Base-by-base conservation (phyloP, 169 alveolate species). In the Eimeria sp. region DNA sequence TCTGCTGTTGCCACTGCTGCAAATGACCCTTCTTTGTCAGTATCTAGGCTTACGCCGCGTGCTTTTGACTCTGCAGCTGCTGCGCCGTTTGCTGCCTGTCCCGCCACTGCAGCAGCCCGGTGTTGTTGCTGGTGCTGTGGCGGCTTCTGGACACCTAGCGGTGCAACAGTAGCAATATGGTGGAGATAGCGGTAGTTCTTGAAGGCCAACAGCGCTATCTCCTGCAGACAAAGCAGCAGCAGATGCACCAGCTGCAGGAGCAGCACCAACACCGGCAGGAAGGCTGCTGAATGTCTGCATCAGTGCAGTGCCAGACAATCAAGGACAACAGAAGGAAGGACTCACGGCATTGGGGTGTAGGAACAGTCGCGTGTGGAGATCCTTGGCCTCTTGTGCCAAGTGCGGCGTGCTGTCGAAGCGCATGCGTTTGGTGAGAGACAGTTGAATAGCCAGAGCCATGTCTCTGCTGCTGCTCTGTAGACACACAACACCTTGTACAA, bases 381-480 rank as follows among this genome's bases (percentile, higher is more conserved):
- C 89, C 65, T 78, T 78, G 43, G 89, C 89, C 49, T 45, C 22
- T 45, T 78, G 70, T 6, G 89, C 89, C 87, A 45, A 20, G 25
- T 27, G 89, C 70, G 89, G 89, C 7, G 43, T 13, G 65, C 25
- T 2, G 89, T 78, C 89, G 27, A 78, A 78, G 11, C 65, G 89
- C 89, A 78, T 78, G 89, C 89, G 89, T 18, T 78, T 78, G 70
- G 89, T 27, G 18, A 78, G 89, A 78, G 89, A 78, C 67, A 78
- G 89, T 22, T 78, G 89, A n/a, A 78, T 78, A 4, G 89, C 89
- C 65, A 78, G 45, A 51, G 89, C 89, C 89, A 78, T 78, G 65
- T 78, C 89, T 47, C 30, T 78, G 89, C 11, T 78, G 89, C 47
- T 47, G 30, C 89, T 22, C 89, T 78, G 89, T 11, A 78, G 61